A percentile compares a stretch with the other conserved stretches of the same genome.
phyloP scores from a whole-genome alignment of 75 land plant species.

The Larix kaempferi region DNA sequence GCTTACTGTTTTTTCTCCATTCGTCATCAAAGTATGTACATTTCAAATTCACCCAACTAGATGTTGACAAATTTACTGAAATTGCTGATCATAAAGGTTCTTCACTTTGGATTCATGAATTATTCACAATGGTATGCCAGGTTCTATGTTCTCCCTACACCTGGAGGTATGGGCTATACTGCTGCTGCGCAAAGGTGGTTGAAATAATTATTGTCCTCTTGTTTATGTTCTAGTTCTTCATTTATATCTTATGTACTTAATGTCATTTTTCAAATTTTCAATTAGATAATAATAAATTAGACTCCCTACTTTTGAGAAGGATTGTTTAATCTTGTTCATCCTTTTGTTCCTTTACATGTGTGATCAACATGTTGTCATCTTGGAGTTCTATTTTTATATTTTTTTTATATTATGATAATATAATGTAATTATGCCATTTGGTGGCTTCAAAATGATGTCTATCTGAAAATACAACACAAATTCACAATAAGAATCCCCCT shows the following conservation, averaged over 20 bases:
- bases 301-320: not conserved
- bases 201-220: not conserved
- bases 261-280: not conserved
- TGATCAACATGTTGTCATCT: not conserved
- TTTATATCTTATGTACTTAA: not conserved
- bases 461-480: too few relatives aligned
- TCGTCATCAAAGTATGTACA: not conserved
- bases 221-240: not conserved
- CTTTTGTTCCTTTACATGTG: not conserved
- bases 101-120: not conserved
- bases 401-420: too few relatives aligned
- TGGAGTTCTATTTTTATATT: not conserved
- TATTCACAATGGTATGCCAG: conserved; percentile 20
- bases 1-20: not conserved
- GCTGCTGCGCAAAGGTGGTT: conserved; percentile 74
- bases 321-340: not conserved
- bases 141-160: conserved; percentile 77
- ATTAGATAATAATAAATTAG: not conserved
- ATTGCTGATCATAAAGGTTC: not conserved
- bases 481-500: too few relatives aligned
- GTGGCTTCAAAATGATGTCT: too few relatives aligned
- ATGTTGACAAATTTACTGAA: not conserved
- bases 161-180: conserved; percentile 73
- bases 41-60: not conserved
- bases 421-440: too few relatives aligned